These are phyloP conservation scores for Cymbopogon citratus DNA, from an alignment of 176 grass and related monocot species.

Conservation along the genomic window DNA sequence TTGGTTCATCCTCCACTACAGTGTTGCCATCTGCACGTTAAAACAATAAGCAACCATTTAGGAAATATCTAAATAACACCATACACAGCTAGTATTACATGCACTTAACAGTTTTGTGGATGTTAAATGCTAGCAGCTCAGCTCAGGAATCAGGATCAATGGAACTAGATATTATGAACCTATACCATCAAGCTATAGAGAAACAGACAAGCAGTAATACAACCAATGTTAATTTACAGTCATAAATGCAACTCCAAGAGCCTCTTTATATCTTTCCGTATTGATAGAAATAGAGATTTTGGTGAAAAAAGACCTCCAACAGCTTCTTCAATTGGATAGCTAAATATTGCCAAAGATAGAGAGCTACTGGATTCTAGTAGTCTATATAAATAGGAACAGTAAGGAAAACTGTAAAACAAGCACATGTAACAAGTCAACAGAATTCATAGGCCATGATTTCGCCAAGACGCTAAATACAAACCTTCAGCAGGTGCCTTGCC, in stretches of 20 bases:
- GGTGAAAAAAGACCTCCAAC: neutral
- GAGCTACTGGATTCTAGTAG: neutral
- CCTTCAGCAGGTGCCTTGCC: conserved; percentile 51
- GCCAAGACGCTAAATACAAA: conserved; percentile 23
- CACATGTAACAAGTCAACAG: neutral
- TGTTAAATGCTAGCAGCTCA: neutral
- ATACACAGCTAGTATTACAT: neutral
- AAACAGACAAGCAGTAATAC: neutral
- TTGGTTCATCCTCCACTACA: conserved; percentile 39
- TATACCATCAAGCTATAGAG: neutral
- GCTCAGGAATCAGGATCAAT: neutral
- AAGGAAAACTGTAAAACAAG: conserved; percentile 1
- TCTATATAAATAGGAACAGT: neutral
- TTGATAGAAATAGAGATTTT: neutral
- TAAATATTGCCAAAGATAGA: neutral
- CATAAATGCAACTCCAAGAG: neutral
- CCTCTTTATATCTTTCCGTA: neutral
- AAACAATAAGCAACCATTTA: neutral
- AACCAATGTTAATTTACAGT: neutral
- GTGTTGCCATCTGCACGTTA: conserved; percentile 23
- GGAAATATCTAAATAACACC: neutral
- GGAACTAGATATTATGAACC: neutral
- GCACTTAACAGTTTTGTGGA: neutral
- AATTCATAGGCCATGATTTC: neutral
- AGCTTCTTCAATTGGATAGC: neutral